Evolutionary conservation across 805 yeast species (phyloP), one percentile per base, ranked within the genome.

Genomic region (Suhomyces tanzawaensis): DNA sequence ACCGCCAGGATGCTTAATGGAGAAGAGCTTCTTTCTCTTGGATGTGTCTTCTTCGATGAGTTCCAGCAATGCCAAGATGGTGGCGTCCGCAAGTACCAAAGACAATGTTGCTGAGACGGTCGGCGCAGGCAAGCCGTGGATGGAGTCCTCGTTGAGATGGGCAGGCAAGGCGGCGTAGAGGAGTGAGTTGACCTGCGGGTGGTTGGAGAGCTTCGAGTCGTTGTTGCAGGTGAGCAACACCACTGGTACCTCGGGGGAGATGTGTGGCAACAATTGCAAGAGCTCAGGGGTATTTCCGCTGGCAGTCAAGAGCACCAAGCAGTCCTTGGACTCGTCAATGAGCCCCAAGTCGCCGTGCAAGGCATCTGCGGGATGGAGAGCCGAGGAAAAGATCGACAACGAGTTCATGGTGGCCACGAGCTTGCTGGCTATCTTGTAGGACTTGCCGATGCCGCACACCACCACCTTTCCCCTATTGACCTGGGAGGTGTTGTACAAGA

Each of bases 261-360:
- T 58, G 51, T 83, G 85, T 1, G 80, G 78, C 27, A 79, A 58
- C 51, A 84, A 57, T 42, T 45, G 69, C 52, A 79, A 40, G 25
- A 89, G 70, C 55, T 88, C 96, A 0, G 89, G 85, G 1, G 95
- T 83, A 49, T 80, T 81, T 1, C 96, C 96, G 21, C 91, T 81
- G 1, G 90, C 84, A 0, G 90, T 79, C 25, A 88, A 76, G 51
- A 86, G 64, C 2, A 89, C 58, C 36, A 88, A 44, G 22, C 76
- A 64, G 46, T 83, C 86, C 23, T 46, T 50, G 13, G 71, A 72
- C 18, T 73, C 76, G 35, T 76, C 61, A 7, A 89, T 62, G 26
- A 81, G 61, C 2, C 96, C 96, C 49, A 88, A 70, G 57, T 88
- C 96, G 4, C 96, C 96, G 57, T 88, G 96, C 14, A 89, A 64